phyloP scores from a whole-genome alignment of 768 basidiomycete species.

The Tulasnella sp. region DNA sequence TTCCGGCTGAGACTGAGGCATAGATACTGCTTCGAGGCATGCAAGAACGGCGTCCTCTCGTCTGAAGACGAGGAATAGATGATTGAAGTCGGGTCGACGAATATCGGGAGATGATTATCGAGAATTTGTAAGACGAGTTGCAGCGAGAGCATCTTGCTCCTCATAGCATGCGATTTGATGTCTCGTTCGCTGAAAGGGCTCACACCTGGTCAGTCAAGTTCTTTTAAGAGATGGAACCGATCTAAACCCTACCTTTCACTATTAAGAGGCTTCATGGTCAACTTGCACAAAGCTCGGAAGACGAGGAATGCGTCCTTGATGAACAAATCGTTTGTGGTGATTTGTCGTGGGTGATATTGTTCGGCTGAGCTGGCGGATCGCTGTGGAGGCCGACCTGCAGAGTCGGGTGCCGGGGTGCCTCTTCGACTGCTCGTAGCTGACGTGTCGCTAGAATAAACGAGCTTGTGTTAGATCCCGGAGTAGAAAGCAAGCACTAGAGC shows the following conservation, averaged over 20 bases:
- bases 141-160: constrained; percentile 91
- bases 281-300: constrained; percentile 93
- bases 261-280: constrained; percentile 96
- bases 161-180: constrained; percentile 93
- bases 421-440: background rate
- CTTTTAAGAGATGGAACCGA: background rate
- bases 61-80: constrained; percentile 89
- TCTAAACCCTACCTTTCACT: constrained; percentile 72
- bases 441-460: background rate
- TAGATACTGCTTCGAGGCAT: constrained; percentile 95
- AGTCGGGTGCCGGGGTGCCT: background rate
- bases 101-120: constrained; percentile 86
- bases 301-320: constrained; percentile 98
- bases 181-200: constrained; percentile 76
- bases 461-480: background rate
- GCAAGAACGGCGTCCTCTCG: constrained; percentile 86
- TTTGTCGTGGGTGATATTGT: constrained; percentile 45
- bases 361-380: constrained; percentile 34
- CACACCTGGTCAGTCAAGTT: background rate
- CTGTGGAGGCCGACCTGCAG: background rate
- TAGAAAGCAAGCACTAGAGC: background rate
- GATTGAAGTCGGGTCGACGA: constrained; percentile 85
- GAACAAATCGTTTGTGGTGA: constrained; percentile 85
- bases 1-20: constrained; percentile 92
- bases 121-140: constrained; percentile 92